Conservation (phyloP, 768 basidiomycete species). For the Grammothele lineata region DNA sequence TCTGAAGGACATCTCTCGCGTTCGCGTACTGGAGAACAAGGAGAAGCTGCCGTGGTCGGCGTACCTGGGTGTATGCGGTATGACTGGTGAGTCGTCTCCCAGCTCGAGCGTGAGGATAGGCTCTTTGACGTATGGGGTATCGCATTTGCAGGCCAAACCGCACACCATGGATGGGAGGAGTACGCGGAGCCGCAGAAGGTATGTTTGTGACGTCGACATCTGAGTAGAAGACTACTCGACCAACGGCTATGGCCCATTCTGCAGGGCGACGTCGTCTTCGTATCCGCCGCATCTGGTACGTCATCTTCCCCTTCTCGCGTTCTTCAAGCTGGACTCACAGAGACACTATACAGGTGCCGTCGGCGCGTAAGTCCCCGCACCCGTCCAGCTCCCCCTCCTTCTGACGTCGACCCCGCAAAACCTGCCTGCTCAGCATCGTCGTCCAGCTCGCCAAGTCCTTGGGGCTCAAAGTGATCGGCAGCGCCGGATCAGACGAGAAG, state of each 20-base stretch:
- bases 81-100: conserved; percentile 23
- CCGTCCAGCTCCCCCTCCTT: too few relatives aligned
- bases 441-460: conserved; percentile 40
- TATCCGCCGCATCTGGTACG: conserved; percentile 44
- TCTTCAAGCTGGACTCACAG: too few relatives aligned
- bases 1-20: conserved; percentile 12
- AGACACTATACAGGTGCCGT: conserved; percentile 37
- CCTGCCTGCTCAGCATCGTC: conserved; percentile 24
- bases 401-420: too few relatives aligned
- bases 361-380: conserved; percentile 62
- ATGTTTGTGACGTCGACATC: conserved; percentile 5
- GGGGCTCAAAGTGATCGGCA: conserved; percentile 61
- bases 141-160: conserved; percentile 31
- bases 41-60: conserved; percentile 43
- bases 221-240: neutral
- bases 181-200: conserved; percentile 37
- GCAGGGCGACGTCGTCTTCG: conserved; percentile 47
- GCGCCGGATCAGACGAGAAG: conserved; percentile 70
- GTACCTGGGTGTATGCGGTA: conserved; percentile 49
- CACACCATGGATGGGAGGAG: conserved; percentile 38
- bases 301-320: too few relatives aligned
- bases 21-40: conserved; percentile 34
- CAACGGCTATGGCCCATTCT: neutral
- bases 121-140: neutral
- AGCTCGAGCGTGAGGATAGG: neutral